Base-by-base conservation (phyloP, 345 rosid species). In the Eucalyptus viminalis region DNA sequence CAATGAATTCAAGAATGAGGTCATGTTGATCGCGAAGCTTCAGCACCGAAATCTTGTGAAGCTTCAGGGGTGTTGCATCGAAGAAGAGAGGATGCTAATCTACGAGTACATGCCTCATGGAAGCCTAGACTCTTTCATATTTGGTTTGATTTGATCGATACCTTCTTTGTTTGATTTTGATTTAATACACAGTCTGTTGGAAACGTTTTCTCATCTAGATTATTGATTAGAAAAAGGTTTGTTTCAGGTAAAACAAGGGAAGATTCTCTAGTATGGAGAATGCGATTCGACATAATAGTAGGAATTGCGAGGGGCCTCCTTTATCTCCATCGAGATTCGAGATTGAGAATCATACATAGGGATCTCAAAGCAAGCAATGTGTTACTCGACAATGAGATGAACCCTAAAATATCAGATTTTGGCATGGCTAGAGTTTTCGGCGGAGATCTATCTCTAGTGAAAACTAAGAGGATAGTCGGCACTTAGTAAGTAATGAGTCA, bases 291-390 rank as follows among this genome's bases (percentile, higher is more conserved):
- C 62, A 92, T 94, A 87, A 92, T 92, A 5, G 69, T 37, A 62
- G 94, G 94, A n/a, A 91, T 92, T 9, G 91, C 91, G 1, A 88
- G 94, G 31, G 93, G 94, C 9, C 89, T 93, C n/a, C 89, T 93
- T 65, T 94, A 94, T 88, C 92, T 94, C 16, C 93, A 93, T 83
- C 88, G 88, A 89, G 93, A 92, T 49, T 93, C 94, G 34, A 89
- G 92, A 56, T 90, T 94, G n/a, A 91, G 92, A 56, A 91, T 93
- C 29, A 93, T 94, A 76, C 94, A 93, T 60, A 89, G 93, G 6
- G 94, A 94, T 87, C 88, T 93, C 11, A 65, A 62, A 51, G 87
- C 86, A 22, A 89, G 90, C 87, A 89, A 90, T 47, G 86, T 90
- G 40, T 87, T 91, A 14, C 72, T 92, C 10, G 86, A 89, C 27